A percentile compares a stretch with the other conserved stretches of the same genome.
These are phyloP conservation scores for Termitomyces sp. DNA, from an alignment of 768 basidiomycete species.

Conservation along the genomic window DNA sequence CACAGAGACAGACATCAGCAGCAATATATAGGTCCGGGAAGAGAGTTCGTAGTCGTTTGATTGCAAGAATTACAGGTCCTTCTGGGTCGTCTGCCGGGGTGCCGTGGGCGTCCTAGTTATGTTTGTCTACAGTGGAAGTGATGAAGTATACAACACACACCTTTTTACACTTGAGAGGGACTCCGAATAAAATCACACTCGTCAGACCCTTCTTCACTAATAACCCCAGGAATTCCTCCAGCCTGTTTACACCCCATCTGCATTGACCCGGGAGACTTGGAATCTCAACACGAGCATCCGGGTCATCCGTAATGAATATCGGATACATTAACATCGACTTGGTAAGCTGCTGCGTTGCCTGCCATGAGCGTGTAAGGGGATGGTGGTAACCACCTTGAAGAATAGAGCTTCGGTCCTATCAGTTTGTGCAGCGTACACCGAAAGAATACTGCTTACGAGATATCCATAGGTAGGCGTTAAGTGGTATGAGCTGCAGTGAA, in stretches of 20 bases:
- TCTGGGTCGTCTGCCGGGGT: constrained; percentile 84
- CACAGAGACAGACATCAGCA: constrained; percentile 97
- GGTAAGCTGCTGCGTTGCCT: constrained; percentile 70
- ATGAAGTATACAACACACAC: constrained; percentile 26
- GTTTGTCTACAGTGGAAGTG: background rate
- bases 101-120: constrained; percentile 66
- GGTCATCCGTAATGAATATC: constrained; percentile 95
- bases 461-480: constrained; percentile 26
- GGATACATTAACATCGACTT: constrained; percentile 99
- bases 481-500: background rate
- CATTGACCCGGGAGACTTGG: constrained; percentile 78
- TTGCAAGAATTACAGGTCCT: constrained; percentile 94
- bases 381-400: constrained; percentile 94
- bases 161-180: constrained; percentile 76
- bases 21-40: constrained; percentile 89
- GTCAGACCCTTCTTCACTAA: constrained; percentile 84
- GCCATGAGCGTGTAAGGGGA: constrained; percentile 84
- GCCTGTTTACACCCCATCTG: constrained; percentile 91
- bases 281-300: constrained; percentile 77
- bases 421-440: constrained; percentile 1
- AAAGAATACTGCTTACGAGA: constrained; percentile 30
- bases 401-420: constrained; percentile 49
- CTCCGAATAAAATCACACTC: constrained; percentile 94
- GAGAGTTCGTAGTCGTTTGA: constrained; percentile 65
- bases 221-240: constrained; percentile 83